Percentiles rank a stretch among this genome's conserved stretches.
These are phyloP conservation scores for Leonotis leonurus DNA, from an alignment of 257 asterid species.

Conservation along the genomic window DNA sequence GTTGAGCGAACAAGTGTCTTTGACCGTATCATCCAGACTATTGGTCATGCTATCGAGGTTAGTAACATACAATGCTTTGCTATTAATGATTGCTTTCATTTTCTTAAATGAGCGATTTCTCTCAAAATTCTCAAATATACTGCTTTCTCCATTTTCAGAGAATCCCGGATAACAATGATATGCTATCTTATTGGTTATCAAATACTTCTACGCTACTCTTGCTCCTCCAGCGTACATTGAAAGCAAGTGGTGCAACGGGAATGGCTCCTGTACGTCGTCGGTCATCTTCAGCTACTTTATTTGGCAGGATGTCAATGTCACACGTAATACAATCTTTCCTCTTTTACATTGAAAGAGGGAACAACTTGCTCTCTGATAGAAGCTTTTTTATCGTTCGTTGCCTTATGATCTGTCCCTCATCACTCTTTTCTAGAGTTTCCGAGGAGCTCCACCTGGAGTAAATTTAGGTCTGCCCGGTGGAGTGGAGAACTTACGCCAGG, in stretches of 20 bases:
- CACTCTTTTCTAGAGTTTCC: conserved; percentile 66
- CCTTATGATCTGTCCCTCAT: conserved; percentile 6
- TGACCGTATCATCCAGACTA: conserved; percentile 90
- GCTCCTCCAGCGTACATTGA: conserved; percentile 93
- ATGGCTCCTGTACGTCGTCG: conserved; percentile 92
- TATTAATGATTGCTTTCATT: not conserved
- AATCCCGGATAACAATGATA: conserved; percentile 83
- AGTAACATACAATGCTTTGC: conserved; percentile 19
- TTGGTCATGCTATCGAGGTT: conserved; percentile 98
- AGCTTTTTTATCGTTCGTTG: not conserved
- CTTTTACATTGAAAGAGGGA: not conserved
- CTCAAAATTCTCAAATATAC: conserved; percentile 14
- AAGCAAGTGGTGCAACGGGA: conserved; percentile 93
- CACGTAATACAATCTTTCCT: conserved; percentile 37
- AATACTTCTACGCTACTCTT: conserved; percentile 85
- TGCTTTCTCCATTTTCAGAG: conserved; percentile 36
- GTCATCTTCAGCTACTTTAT: conserved; percentile 78
- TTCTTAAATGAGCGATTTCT: not conserved
- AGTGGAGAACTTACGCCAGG: conserved; percentile 85
- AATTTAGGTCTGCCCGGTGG: conserved; percentile 79
- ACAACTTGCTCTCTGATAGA: not conserved
- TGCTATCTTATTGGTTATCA: conserved; percentile 94
- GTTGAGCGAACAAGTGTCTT: conserved; percentile 94
- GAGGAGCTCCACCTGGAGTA: conserved; percentile 75
- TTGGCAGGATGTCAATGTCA: conserved; percentile 89